Base-by-base conservation (phyloP, 2,329 filamentous ascomycete genomes). In the Hypocrella siamensis region DNA sequence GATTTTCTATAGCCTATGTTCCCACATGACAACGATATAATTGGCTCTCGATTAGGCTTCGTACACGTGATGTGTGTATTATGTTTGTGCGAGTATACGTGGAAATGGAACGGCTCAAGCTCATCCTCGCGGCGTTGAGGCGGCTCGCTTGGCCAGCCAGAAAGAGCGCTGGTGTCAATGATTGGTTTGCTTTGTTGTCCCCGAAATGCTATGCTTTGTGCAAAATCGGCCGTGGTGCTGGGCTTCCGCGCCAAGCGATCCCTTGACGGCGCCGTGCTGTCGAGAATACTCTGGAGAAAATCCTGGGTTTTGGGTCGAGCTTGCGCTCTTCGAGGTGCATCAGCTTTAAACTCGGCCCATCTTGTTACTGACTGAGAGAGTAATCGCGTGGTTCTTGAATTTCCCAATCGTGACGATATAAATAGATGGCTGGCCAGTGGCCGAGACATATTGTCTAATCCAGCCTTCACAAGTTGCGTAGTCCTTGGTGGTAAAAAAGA, bases 21-120 rank as follows among this genome's bases (percentile, higher is more conserved):
- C 30, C 90, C 90, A 36, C 77, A 71, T 2, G 80, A 81, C 44
- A 93, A 57, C 10, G 78, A 84, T 40, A 98, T 65, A 41, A 96
- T 70, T 18, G 83, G 71, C 40, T 83, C 71, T 30, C 79, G 69
- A 52, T 84, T 76, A 18, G 90, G 86, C 47, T 78, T 76, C 16
- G 85, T 83, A 42, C 94, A 71, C 2, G 86, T 94, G 46, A 98
- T 70, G 57, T 96, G 84, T 15, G 83, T 90, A 62, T 98, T 98
- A 70, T 94, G 90, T 60, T 84, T 92, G 53, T 81, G 78, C 18
- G 79, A 62, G 58, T 75, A 88, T 52, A 98, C 65, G 60, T 93
- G 83, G 40, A 98, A 68, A 53, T 93, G 84, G 61, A 84, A 84
- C 3, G 81, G 78, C 48, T 79, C 70, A 24, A 60, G 40, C 11